A percentile compares a stretch with the other conserved stretches of the same genome.
Evolutionary conservation across 2,329 filamentous ascomycete species (phyloP).

Genomic region (Microdochium trichocladiopsis): DNA sequence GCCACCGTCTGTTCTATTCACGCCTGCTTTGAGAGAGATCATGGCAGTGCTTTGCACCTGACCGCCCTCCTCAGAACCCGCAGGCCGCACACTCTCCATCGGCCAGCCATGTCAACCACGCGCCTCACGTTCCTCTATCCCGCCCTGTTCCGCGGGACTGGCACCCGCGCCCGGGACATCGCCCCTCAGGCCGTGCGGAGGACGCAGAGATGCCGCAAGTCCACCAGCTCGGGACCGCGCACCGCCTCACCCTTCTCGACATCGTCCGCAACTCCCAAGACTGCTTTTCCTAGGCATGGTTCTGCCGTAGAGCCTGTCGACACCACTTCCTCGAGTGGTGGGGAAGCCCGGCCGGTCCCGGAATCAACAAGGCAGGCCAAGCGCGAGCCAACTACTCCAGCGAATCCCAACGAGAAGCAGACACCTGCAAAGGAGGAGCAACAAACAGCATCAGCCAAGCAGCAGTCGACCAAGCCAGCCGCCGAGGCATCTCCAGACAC

Average conservation of each 20-base stretch:
- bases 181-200: neutral
- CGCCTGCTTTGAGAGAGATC: neutral
- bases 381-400: slow-evolving; percentile 1
- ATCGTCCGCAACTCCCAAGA: slow-evolving; percentile 22
- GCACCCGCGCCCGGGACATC: neutral
- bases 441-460: neutral
- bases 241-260: slow-evolving; percentile 27
- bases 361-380: neutral
- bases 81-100: neutral
- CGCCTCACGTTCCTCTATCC: slow-evolving; percentile 65
- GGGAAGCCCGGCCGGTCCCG: neutral
- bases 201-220: slow-evolving; percentile 15
- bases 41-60: neutral
- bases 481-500: slow-evolving; percentile 2
- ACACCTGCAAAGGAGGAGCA: neutral
- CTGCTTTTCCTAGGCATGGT: slow-evolving; percentile 48
- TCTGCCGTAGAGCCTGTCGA: slow-evolving; percentile 50
- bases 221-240: slow-evolving; percentile 15
- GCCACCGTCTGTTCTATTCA: no score
- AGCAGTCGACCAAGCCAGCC: slow-evolving; percentile 1
- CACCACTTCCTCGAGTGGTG: slow-evolving; percentile 9
- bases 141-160: slow-evolving; percentile 48
- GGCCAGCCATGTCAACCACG: slow-evolving; percentile 46
- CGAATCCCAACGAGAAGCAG: slow-evolving; percentile 1
- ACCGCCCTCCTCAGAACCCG: no score